Evolutionary conservation across 441 rosid species (phyloP).

Genomic region (Erysimum pusillum): DNA sequence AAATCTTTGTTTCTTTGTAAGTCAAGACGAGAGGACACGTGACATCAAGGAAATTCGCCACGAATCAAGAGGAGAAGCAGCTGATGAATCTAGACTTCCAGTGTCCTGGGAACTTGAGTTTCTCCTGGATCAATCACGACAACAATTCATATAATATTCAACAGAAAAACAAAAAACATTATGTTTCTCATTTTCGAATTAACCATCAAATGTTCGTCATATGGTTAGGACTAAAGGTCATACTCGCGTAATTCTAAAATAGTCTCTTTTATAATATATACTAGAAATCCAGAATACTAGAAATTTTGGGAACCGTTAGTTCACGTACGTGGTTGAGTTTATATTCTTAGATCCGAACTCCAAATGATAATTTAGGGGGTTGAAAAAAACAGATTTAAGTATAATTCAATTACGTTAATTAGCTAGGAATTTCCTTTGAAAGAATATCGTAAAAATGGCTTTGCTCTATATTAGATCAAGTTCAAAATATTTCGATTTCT

Average conservation of each 20-base stretch:
- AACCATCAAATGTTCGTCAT: slow-evolving; percentile 9
- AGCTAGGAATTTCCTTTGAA: not conserved
- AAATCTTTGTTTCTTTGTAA: slow-evolving; percentile 38
- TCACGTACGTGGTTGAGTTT: not conserved
- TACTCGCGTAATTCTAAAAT: not conserved
- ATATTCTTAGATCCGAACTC: not conserved
- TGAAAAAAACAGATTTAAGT: not conserved
- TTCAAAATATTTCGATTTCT: not conserved
- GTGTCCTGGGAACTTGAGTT: slow-evolving; percentile 36
- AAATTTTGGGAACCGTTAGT: slow-evolving; percentile 1
- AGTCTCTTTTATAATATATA: not conserved
- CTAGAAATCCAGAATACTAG: not conserved
- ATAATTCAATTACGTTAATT: not conserved
- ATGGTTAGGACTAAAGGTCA: not conserved
- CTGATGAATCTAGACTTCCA: slow-evolving; percentile 47
- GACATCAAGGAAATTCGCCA: slow-evolving; percentile 14
- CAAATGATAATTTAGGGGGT: not conserved
- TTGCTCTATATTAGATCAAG: not conserved
- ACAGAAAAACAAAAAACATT: not conserved
- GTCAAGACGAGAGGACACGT: slow-evolving; percentile 31
- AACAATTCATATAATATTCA: slow-evolving; percentile 9
- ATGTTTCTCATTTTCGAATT: slow-evolving; percentile 12
- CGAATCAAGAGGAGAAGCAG: slow-evolving; percentile 29
- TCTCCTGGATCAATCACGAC: slow-evolving; percentile 37
- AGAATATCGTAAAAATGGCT: not conserved